Evolutionary conservation across 441 rosid species (phyloP), one percentile per base, ranked within the genome.

Genomic region (Adansonia rubrostipa): DNA sequence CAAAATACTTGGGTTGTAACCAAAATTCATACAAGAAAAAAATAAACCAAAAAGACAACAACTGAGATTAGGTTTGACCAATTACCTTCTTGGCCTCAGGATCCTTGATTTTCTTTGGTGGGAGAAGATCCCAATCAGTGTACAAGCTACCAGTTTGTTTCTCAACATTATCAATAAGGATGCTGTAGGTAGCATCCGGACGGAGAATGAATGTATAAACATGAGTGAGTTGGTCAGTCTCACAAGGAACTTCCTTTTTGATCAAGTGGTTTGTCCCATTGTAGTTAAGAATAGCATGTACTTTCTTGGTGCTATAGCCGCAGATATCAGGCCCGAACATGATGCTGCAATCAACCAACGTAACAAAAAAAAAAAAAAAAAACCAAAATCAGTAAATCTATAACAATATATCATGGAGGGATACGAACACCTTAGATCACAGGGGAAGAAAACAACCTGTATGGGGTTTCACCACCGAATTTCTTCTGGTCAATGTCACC

Each of bases 301-400:
- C 97, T 87, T 96, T 92, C 92, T 94, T 94, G 24, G 99, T 92
- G 86, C 87, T 91, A 86, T 96, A 84, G 65, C 99, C 98, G 84
- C 98, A 94, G 54, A 92, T 94, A 89, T 96, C 98, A 0, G 98
- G 99, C 50, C 99, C 99, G 87, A 96, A 96, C 99, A 96, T 96
- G 53, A 96, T 92, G 79, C 98, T 96, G 91, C 83, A 81, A 36
- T 71, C 77, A 84, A 74, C 57, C 64, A 75, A 58, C 33, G 64
- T 76, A 60, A 71, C 8, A 9, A 53, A 24, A 79, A 36, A 36
- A 36, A 36, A 36, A 36, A 36, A 36, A 36, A 28, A 28, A 28
- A 28, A 24, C 0, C 36, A 33, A 33, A 2, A 42, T 68, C 56
- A 63, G 56, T 8, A 77, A 45, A 24, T 57, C 5, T 5, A 54